Evolutionary conservation across 306 rosid species (phyloP), one percentile per base, ranked within the genome.

Genomic region (Delonix regia): DNA sequence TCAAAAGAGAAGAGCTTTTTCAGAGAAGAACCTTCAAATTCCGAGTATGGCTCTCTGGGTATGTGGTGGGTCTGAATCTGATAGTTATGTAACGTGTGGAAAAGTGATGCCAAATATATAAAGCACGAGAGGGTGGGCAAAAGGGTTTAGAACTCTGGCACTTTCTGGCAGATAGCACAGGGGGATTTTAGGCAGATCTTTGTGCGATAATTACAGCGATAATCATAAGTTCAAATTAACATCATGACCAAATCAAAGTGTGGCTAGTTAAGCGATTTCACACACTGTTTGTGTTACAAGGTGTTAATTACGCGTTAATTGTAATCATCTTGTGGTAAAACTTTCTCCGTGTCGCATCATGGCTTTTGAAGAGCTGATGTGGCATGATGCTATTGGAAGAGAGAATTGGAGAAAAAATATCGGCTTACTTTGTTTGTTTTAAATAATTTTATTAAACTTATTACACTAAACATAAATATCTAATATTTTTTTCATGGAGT

Each of bases 61-160:
- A 63, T 28, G 42, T 16, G 75, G 70, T n/a, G n/a, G n/a, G n/a
- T n/a, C n/a, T n/a, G n/a, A n/a, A 45, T 67, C 21, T 48, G 59
- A 61, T 38, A 38, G 64, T 49, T 69, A 69, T 12, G 15, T 60
- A 59, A 21, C 22, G 41, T 39, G 77, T n/a, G 39, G 48, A 9
- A 60, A 48, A 59, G 25, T 12, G 19, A 75, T 71, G 44, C 34
- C 73, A 44, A 9, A 49, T 52, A 10, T 36, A 49, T 47, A 69
- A 60, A 61, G 73, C 28, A n/a, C 7, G 16, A 49, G 22, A 52
- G 34, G 24, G 47, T 55, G 62, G 80, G 75, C 75, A 25, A 21
- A 63, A 64, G 49, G 42, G 74, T 28, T 73, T 72, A 13, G 60
- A 21, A 53, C 52, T 65, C 42, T 74, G 78, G 42, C 78, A 16